Evolutionary conservation across 305 asterid genomes (phyloP).

Genomic region (Coffea humblotiana): DNA sequence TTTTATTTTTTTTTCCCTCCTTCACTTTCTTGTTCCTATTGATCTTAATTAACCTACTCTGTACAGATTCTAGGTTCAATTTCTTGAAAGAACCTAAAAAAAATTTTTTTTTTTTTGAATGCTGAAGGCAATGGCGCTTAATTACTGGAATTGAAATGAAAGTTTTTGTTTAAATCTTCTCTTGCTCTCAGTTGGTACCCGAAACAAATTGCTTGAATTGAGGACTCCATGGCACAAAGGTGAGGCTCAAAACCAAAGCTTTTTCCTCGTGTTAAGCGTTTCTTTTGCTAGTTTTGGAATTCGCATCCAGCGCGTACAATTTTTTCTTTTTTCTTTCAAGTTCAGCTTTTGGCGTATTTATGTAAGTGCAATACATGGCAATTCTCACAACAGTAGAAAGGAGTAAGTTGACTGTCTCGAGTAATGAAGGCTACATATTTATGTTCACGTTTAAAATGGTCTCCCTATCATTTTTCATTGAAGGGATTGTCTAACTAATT

Average conservation of each 20-base stretch:
- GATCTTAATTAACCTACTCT: neutral
- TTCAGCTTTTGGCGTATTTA: neutral
- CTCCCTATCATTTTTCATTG: no score
- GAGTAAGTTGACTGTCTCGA: no score
- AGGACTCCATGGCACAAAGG: conserved; percentile 27
- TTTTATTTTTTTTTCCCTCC: neutral
- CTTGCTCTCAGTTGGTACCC: neutral
- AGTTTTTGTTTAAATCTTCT: conserved; percentile 1
- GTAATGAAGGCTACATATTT: no score
- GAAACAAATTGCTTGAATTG: conserved; percentile 41
- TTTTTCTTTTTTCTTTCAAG: neutral
- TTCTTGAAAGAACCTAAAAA: no score
- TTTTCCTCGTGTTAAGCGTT: neutral
- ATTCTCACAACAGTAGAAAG: no score
- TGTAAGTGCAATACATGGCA: neutral
- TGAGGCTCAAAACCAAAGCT: conserved; percentile 26
- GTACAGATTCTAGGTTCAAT: neutral
- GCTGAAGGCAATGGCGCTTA: neutral
- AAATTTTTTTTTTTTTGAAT: neutral
- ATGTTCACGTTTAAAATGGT: no score
- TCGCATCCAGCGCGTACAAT: neutral
- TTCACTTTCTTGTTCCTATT: neutral
- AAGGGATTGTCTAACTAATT: no score
- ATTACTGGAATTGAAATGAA: neutral
- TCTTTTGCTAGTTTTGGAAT: neutral